A percentile compares a stretch with the other conserved stretches of the same genome.
phyloP scores from a whole-genome alignment of 345 rosid species.

The Erucastrum elatum region DNA sequence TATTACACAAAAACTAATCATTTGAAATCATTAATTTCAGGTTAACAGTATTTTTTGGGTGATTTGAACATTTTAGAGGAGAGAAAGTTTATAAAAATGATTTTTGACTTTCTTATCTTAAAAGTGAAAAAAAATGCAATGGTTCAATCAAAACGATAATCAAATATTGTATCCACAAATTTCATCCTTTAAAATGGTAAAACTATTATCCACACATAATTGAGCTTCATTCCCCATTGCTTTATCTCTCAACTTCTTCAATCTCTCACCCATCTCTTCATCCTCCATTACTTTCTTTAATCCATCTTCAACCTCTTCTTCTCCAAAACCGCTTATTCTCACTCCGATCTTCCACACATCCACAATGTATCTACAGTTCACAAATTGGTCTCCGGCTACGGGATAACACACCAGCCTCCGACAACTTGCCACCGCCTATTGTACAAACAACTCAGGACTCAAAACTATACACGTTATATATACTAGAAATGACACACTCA shows the following conservation, averaged over 20 bases:
- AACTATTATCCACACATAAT: neutral
- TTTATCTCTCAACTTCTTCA: constrained; percentile 41
- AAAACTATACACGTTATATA: neutral
- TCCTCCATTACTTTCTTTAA: constrained; percentile 51
- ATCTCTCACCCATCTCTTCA: constrained; percentile 44
- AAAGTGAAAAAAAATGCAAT: neutral
- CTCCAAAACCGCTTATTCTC: constrained; percentile 48
- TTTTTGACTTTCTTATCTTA: neutral
- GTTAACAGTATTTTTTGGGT: neutral
- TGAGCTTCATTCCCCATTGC: constrained; percentile 41
- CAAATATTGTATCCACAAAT: neutral
- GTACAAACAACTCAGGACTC: neutral
- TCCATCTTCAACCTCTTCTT: constrained; percentile 51
- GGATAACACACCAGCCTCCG: constrained; percentile 66
- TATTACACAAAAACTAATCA: neutral
- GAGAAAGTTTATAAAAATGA: neutral
- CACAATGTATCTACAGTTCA: constrained; percentile 63
- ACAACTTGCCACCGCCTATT: constrained; percentile 33
- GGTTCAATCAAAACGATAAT: neutral
- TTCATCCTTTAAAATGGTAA: constrained; percentile 1
- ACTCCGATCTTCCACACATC: constrained; percentile 65
- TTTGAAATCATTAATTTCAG: neutral
- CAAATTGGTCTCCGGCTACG: constrained; percentile 77
- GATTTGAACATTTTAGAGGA: neutral
- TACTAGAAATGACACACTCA: neutral